Evolutionary conservation across 1,139 yeast genomes (phyloP), one percentile per base, ranked within the genome.

Genomic region (Debaryomyces sp.): DNA sequence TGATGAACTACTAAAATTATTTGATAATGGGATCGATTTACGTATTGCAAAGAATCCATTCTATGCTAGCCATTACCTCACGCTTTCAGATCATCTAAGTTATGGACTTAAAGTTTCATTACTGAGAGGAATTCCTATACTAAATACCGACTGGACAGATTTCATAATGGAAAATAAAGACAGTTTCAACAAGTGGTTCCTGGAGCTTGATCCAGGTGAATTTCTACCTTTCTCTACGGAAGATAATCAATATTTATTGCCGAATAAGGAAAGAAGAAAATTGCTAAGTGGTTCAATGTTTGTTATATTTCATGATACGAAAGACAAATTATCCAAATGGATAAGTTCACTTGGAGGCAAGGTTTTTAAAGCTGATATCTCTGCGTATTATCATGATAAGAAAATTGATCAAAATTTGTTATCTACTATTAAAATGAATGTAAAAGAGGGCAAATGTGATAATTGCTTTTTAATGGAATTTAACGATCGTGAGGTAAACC

Each of bases 121-220:
- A 18, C 62, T 64, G 58, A 53, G 63, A 37, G 71, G 62, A 0
- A 46, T 67, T 2, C 71, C 73, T 1, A 50, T 71, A 5, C 55
- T 71, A 10, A 58, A 61, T 40, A 46, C 54, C 6, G 40, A 48
- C 2, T 72, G 76, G 77, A 32, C 61, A 9, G 52, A 54, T 21
- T 50, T 44, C 12, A 49, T 67, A 2, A 37, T 45, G 21, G 21
- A 50, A 2, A 41, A 59, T 6, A 50, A 53, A 1, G 43, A 55
- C 4, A 47, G 56, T 23, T 55, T 63, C 4, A 51, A 54, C 7
- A 36, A 45, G 3, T 70, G 73, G 74, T 54, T 64, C 17, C 38
- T 57, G 12, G 38, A 54, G 15, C 45, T 58, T 10, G 57, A 58
- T 23, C 44, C 48, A n/a, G 29, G 30, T 6, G 39, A 51, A 13